Evolutionary conservation across 2,329 filamentous ascomycete genomes (phyloP), one percentile per base, ranked within the genome.

Genomic region (Penicillium capsulatum): DNA sequence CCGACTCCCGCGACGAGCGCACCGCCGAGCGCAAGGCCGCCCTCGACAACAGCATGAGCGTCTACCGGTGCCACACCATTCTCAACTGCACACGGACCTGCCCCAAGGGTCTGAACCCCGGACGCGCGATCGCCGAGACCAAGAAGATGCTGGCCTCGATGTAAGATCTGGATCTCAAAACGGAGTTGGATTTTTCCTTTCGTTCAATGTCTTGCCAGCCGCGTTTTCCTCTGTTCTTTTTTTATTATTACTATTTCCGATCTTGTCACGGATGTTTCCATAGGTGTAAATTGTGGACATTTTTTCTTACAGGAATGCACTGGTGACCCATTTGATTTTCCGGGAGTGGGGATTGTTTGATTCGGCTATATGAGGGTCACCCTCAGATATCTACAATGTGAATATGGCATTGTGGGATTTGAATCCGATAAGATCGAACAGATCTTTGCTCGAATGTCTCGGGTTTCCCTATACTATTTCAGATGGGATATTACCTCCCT

Each of bases 1-100:
- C 83, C 63, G 92, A 98, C 68, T 94, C 87, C 30, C 84, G 92
- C 70, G 92, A 98, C 67, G 85, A 96, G 80, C 82, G 80, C 69
- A 94, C 77, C 59, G 82, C 78, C 43, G 82, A 94, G 78, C 84
- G 92, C 66, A 92, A 92, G 79, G 81, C 83, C 52, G 86, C 85
- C 44, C 78, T 98, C 57, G 91, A 98, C 72, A 98, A 98, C 80
- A 92, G 85, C 65, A 98, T 98, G 92, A 94, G 86, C 71, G 68
- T 98, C 69, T 98, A 98, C 79, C 81, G 92, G 63, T 98, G 92
- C 79, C 92, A 98, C 77, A 98, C 92, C 50, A 98, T 98, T 65
- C 81, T 98, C 58, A 98, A 98, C 80, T 98, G 91, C 81, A 91
- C 90, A 54, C 79, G 88, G 69, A 95, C 91, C 40, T 98, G 92